A percentile compares a stretch with the other conserved stretches of the same genome.
phyloP scores from a whole-genome alignment of 2,329 filamentous ascomycete genomes.

The Stylonectria norvegica region DNA sequence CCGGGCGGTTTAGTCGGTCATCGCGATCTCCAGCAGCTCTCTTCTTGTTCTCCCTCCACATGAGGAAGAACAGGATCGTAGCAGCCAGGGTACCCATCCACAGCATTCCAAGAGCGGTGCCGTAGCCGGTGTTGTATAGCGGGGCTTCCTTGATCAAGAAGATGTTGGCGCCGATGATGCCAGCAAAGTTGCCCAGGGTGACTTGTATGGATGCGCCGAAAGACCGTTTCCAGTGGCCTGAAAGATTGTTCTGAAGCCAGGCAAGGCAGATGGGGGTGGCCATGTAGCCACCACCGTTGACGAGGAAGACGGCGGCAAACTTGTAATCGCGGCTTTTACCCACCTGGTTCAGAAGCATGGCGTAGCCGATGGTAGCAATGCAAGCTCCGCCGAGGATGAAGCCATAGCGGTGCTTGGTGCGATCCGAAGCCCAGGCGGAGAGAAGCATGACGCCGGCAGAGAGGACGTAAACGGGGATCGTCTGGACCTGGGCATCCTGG shows the following conservation, averaged over 20 bases:
- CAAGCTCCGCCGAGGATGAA: constrained; percentile 51
- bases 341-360: constrained; percentile 45
- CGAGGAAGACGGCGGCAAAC: constrained; percentile 54
- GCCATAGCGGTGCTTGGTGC: constrained; percentile 48
- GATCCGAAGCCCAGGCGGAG: constrained; percentile 46
- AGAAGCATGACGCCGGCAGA: constrained; percentile 29
- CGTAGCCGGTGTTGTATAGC: constrained; percentile 48
- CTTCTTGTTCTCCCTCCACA: constrained; percentile 35
- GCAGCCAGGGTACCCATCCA: constrained; percentile 41
- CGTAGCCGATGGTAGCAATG: constrained; percentile 52
- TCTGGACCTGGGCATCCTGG: constrained; percentile 33
- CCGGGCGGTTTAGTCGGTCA: constrained; percentile 24
- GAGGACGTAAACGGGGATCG: constrained; percentile 37
- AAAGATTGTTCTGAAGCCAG: constrained; percentile 56
- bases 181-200: constrained; percentile 48
- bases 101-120: constrained; percentile 43
- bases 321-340: constrained; percentile 29
- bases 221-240: constrained; percentile 55
- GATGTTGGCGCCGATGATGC: constrained; percentile 46
- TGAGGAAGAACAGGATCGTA: constrained; percentile 25
- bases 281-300: constrained; percentile 52
- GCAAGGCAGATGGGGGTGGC: constrained; percentile 52
- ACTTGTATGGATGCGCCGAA: constrained; percentile 50
- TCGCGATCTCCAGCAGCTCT: constrained; percentile 32
- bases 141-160: constrained; percentile 47